phyloP scores from a whole-genome alignment of 1,284 basidiomycete genomes.

The Tilletia walkeri region DNA sequence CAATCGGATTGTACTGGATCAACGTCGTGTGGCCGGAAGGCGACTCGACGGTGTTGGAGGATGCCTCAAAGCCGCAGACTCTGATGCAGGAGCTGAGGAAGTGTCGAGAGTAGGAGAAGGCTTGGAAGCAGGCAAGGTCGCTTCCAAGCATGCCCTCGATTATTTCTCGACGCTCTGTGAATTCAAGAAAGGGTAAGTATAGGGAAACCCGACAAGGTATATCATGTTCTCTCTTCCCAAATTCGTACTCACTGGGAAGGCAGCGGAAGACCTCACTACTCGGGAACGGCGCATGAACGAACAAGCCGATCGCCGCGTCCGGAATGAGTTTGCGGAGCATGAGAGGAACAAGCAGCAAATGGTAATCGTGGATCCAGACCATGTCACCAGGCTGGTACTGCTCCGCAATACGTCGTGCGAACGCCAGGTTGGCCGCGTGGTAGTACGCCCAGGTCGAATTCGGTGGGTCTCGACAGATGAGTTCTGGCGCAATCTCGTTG shows the following conservation, averaged over 20 bases:
- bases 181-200: not conserved
- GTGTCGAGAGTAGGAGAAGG: conserved; percentile 94
- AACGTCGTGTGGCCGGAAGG: conserved; percentile 81
- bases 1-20: conserved; percentile 89
- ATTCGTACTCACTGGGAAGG: conserved; percentile 66
- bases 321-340: conserved; percentile 76
- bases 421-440: conserved; percentile 78
- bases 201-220: no score
- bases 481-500: not conserved
- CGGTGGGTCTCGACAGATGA: conserved; percentile 54
- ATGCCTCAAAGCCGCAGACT: conserved; percentile 91
- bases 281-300: conserved; percentile 96
- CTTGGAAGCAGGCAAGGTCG: conserved; percentile 91
- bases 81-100: conserved; percentile 92
- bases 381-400: conserved; percentile 85
- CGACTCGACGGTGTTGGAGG: conserved; percentile 74
- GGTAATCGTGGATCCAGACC: conserved; percentile 65
- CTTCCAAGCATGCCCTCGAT: conserved; percentile 97
- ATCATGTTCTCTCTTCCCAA: conserved; percentile 7
- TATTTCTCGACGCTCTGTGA: conserved; percentile 73
- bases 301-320: conserved; percentile 77
- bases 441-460: conserved; percentile 77
- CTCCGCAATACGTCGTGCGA: conserved; percentile 72
- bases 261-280: conserved; percentile 94
- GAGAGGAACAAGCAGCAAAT: conserved; percentile 83